phyloP scores from a whole-genome alignment of 202 grass and related monocot genomes.

The Digitaria exilis region DNA sequence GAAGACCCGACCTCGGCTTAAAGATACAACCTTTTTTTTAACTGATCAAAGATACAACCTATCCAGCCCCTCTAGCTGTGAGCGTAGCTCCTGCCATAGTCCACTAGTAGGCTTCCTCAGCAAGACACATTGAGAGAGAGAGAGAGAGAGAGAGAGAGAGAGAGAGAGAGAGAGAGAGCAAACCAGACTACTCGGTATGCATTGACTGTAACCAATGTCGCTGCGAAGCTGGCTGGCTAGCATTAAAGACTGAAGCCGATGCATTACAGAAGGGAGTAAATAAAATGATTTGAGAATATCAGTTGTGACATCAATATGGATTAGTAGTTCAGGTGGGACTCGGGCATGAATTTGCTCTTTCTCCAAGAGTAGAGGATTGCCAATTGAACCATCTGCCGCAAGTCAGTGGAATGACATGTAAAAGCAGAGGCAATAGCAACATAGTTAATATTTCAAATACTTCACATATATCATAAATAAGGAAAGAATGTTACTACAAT shows the following conservation, averaged over 20 bases:
- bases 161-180: constrained; percentile 40
- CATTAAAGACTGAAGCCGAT: constrained; percentile 84
- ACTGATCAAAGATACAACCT: too few relatives aligned
- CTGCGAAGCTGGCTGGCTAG: constrained; percentile 79
- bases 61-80: too few relatives aligned
- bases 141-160: too few relatives aligned
- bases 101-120: too few relatives aligned
- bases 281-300: constrained; percentile 95
- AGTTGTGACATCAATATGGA: constrained; percentile 66
- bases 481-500: constrained; percentile 7
- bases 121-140: too few relatives aligned
- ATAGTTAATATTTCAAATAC: constrained; percentile 7
- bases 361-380: constrained; percentile 41
- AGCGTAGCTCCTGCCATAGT: too few relatives aligned
- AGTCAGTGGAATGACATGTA: constrained; percentile 36
- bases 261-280: constrained; percentile 93
- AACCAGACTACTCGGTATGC: constrained; percentile 75
- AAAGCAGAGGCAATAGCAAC: constrained; percentile 25
- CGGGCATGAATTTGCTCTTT: constrained; percentile 68
- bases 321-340: constrained; percentile 89
- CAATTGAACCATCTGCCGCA: constrained; percentile 57
- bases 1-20: too few relatives aligned
- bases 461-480: background rate
- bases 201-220: constrained; percentile 62
- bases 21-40: too few relatives aligned